Percentiles rank a stretch among this genome's conserved stretches.
These are phyloP conservation scores for Teratosphaeria pseudoeucalypti DNA, from an alignment of 2,329 filamentous ascomycete genomes.

Conservation along the genomic window DNA sequence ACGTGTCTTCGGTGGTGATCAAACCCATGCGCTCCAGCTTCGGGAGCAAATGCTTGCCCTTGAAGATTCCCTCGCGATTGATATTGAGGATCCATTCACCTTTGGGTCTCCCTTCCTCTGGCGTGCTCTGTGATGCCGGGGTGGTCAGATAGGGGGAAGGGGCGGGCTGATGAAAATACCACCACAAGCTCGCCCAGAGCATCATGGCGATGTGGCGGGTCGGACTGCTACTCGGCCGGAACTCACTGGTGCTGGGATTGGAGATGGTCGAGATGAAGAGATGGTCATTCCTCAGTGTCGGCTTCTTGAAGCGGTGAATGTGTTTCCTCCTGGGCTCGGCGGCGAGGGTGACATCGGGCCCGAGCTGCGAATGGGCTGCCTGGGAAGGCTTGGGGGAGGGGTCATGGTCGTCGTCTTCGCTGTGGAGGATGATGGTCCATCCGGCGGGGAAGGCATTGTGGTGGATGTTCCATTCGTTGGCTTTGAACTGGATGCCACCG, in stretches of 20 bases:
- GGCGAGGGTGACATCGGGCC: slow-evolving; percentile 7
- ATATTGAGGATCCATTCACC: slow-evolving; percentile 83
- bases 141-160: slow-evolving; percentile 57
- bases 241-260: slow-evolving; percentile 68
- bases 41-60: slow-evolving; percentile 69
- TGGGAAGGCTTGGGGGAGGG: slow-evolving; percentile 11
- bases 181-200: slow-evolving; percentile 87
- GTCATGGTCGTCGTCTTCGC: slow-evolving; percentile 36
- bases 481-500: slow-evolving; percentile 83
- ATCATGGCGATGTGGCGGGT: slow-evolving; percentile 92
- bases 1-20: slow-evolving; percentile 63
- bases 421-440: slow-evolving; percentile 81
- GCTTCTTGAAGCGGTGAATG: slow-evolving; percentile 57
- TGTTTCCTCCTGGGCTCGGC: slow-evolving; percentile 19
- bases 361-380: slow-evolving; percentile 5
- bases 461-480: slow-evolving; percentile 60
- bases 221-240: slow-evolving; percentile 67
- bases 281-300: slow-evolving; percentile 68
- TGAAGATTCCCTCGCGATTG: slow-evolving; percentile 77
- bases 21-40: slow-evolving; percentile 93
- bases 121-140: slow-evolving; percentile 54
- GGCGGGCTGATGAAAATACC: slow-evolving; percentile 88
- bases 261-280: slow-evolving; percentile 90
- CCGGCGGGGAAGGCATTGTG: slow-evolving; percentile 64
- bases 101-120: slow-evolving; percentile 56